Evolutionary conservation across 345 rosid species (phyloP).

Genomic region (Salix udensis): DNA sequence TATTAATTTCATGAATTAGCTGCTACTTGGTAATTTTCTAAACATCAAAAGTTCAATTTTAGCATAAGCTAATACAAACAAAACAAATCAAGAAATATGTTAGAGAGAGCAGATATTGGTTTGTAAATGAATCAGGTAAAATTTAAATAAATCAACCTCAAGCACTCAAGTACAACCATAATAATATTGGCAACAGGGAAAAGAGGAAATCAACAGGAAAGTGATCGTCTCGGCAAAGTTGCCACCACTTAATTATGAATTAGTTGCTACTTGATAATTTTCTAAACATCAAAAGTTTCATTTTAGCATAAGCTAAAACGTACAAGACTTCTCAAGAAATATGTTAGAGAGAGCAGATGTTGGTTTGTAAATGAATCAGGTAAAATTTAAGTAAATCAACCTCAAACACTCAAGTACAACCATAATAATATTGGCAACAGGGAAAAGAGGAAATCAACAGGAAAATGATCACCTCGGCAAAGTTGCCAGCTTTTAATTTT

Average conservation of each 20-base stretch:
- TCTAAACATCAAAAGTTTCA: neutral
- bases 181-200: constrained; percentile 52
- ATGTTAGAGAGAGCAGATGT: neutral
- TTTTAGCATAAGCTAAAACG: neutral
- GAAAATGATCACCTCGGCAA: constrained; percentile 46
- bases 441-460: constrained; percentile 42
- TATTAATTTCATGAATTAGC: neutral
- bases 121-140: neutral
- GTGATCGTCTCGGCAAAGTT: constrained; percentile 47
- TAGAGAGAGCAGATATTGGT: constrained; percentile 1
- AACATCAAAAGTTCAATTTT: neutral
- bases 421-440: constrained; percentile 42
- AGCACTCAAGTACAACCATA: neutral
- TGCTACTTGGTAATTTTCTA: neutral
- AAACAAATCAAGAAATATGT: no score
- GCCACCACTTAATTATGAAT: constrained; percentile 1
- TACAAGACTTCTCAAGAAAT: no score
- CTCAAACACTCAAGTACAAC: neutral
- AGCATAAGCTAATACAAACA: neutral
- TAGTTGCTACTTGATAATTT: neutral
- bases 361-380: neutral
- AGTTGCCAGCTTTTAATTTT: constrained; percentile 27
- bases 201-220: constrained; percentile 34
- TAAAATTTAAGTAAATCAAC: neutral
- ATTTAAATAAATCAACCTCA: neutral